Base-by-base conservation (phyloP, 441 rosid species). In the Melastoma candidum region DNA sequence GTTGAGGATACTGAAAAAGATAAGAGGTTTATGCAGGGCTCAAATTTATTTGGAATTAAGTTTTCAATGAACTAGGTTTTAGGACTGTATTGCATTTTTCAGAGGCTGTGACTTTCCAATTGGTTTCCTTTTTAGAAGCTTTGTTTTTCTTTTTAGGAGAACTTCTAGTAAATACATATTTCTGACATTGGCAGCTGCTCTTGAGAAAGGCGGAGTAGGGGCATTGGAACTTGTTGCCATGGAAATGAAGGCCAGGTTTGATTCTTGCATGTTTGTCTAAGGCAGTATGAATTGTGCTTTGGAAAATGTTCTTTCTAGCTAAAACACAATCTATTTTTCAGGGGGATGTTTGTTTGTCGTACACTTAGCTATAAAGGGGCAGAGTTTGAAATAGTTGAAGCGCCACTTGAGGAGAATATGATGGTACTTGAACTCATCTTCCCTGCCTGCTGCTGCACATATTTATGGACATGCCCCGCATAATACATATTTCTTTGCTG, bases 321-420 rank as follows among this genome's bases (percentile, higher is more conserved):
- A 44, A 32, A 17, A 29, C 45, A 11, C 43, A 27, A 36, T 24
- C 13, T 52, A 59, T 72, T 52, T 59, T 51, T 65, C 60, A 93
- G 99, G 93, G 99, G 99, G 63, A 93, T 93, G 99, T 93, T 84
- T 62, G 96, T 89, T 47, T 93, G 99, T 65, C 99, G 99, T 58
- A 93, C 96, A 61, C 85, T 93, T 72, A 93, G 99, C 81, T 93
- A 93, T 74, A 80, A 84, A 68, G 99, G 96, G 64, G 93, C 54
- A 36, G 97, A 89, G 68, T 86, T 93, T 80, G 97, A 89, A 57
- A 85, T 89, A 66, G 79, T 89, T 71, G 99, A 93, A 81, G 93
- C 97, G 53, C 83, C 83, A 61, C 77, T 93, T 62, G 99, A 93
- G 58, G 74, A 81, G 64, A 81, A 79, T 62, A 93, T 93, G 99